Base-by-base conservation (phyloP, 345 rosid genomes). In the Citrus trifoliata region DNA sequence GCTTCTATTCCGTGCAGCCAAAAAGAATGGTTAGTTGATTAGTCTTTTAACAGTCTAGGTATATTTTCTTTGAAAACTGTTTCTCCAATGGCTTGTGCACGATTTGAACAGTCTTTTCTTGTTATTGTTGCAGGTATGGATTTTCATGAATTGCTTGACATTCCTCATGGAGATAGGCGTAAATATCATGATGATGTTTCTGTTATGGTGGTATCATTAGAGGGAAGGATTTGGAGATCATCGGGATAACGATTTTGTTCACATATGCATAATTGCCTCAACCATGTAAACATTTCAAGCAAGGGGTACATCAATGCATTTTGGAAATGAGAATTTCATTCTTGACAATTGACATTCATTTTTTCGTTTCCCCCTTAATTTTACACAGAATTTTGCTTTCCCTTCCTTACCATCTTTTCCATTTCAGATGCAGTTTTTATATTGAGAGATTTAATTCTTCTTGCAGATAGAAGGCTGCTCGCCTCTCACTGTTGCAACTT, bases 221-320 rank as follows among this genome's bases (percentile, higher is more conserved):
- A 95, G 87, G 98, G 98, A 84, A 87, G 98, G 86, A 95, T 95
- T 80, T 95, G 98, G 98, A 86, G 95, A 83, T 95, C 97, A 58
- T 93, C 93, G 53, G 98, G 98, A 79, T 94, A 87, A 84, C 74
- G 58, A 53, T 53, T 83, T 71, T 84, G 81, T 72, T 80, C 42
- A 37, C 51, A 55, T 74, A 24, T 80, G 67, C 82, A 42, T 75
- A 40, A 19, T 75, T 78, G 51, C 75, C 76, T 53, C 71, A 71
- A 67, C 82, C 73, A 30, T 86, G 82, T 81, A 82, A 83, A 55
- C 77, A 71, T 86, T 76, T 68, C 71, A 61, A 77, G 79, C 81
- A 60, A 78, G 82, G 83, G 87, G 80, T 79, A 87, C 87, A 76
- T 82, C 71, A 58, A 56, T 73, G 83, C 86, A 79, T 76, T 76